Evolutionary conservation across 176 grass and related monocot species (phyloP), one percentile per base, ranked within the genome.

Genomic region (Ensete glaucum): DNA sequence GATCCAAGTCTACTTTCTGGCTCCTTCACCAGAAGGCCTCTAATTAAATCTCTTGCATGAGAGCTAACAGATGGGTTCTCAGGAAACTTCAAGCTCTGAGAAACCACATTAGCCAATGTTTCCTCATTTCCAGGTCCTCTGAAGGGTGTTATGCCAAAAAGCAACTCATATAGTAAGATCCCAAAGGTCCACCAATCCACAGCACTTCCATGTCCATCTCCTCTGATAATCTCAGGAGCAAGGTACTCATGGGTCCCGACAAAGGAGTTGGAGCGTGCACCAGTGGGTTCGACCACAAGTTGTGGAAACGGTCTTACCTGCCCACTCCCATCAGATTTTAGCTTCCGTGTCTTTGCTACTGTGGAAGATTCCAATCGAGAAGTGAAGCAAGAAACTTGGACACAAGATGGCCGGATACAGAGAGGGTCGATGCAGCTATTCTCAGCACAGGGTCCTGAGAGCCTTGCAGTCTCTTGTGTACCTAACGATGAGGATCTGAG

Each of bases 381-480:
- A 8, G 95, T 94, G 81, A 99, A 99, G 78, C 95, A 99, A 21
- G 95, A 94, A 17, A 84, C 84, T 62, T 89, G 89, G 72, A 72
- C 76, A 88, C 90, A 98, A 49, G 90, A 93, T 52, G 91, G 91
- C 76, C 91, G 85, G 70, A 99, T 83, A 56, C 95, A 99, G 19
- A 94, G 78, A 10, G 95, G 95, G 75, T 99, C 88, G 54, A 99
- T 99, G 80, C 95, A 99, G 85, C 82, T 83, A 11, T 87, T 91
- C 64, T 99, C 91, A 15, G 91, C 78, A 84, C 95, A 99, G 75
- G 88, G 91, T 9, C 91, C 88, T 4, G 86, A 88, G 67, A 89
- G 87, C 72, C 86, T 91, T 49, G 72, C 75, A 14, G 88, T 81
- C 58, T 94, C 91, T 59, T 89, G 87, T 82, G 86, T 83, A 15